These are phyloP conservation scores for Ophiosphaerella korrae DNA, from an alignment of 2,329 filamentous ascomycete genomes.

Conservation along the genomic window DNA sequence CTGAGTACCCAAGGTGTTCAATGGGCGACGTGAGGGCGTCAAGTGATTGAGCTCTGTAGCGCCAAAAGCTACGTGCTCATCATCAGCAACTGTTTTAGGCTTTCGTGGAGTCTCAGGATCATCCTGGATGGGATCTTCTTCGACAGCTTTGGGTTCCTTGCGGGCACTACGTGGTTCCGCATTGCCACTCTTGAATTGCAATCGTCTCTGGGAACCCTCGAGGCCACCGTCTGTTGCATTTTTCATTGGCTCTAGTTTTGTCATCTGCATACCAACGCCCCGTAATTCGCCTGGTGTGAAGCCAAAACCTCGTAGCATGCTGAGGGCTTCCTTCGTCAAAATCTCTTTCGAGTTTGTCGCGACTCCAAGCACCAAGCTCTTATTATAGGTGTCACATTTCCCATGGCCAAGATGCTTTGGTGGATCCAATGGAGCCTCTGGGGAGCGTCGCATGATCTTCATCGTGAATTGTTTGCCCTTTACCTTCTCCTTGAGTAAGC, in stretches of 20 bases:
- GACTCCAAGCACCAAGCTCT: conserved; percentile 80
- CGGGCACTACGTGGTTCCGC: conserved; percentile 35
- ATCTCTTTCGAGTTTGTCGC: conserved; percentile 75
- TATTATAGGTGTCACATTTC: conserved; percentile 93
- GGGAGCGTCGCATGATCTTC: conserved; percentile 89
- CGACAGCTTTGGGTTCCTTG: conserved; percentile 21
- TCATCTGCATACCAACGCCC: conserved; percentile 90
- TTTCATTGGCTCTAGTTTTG: conserved; percentile 84
- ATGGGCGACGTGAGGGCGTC: conserved; percentile 65
- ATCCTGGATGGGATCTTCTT: conserved; percentile 54
- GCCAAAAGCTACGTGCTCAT: conserved; percentile 47
- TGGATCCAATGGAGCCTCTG: conserved; percentile 87
- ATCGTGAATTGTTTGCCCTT: conserved; percentile 88
- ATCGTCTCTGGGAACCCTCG: conserved; percentile 77
- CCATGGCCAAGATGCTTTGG: conserved; percentile 94
- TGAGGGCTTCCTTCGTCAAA: conserved; percentile 82
- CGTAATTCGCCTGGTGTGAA: conserved; percentile 92
- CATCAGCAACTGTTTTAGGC: conserved; percentile 22
- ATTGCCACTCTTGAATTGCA: conserved; percentile 70
- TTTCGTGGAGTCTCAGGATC: conserved; percentile 50
- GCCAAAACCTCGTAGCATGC: conserved; percentile 77
- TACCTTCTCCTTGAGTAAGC: conserved; percentile 80
- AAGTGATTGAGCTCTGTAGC: conserved; percentile 41
- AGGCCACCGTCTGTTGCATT: conserved; percentile 54
- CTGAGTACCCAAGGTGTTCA: conserved; percentile 86